Percentiles rank a stretch among this genome's conserved stretches.
Evolutionary conservation across 495 filamentous ascomycete species (phyloP).

Genomic region (Penicillium canariense): DNA sequence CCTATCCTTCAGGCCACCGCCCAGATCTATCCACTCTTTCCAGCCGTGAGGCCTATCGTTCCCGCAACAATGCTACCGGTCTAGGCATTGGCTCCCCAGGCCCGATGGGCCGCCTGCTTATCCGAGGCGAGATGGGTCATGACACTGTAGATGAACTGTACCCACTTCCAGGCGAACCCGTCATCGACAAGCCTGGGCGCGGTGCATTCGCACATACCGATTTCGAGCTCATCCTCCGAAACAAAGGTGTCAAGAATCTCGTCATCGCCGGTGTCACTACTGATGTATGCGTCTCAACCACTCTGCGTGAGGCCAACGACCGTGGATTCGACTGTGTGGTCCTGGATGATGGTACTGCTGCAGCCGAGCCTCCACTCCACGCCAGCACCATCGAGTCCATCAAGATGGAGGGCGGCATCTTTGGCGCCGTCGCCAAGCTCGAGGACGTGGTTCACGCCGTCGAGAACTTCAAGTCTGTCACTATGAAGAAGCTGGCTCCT

Average conservation of each 20-base stretch:
- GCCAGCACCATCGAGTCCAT: constrained; percentile 50
- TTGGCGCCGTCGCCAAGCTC: constrained; percentile 49
- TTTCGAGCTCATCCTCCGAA: constrained; percentile 58
- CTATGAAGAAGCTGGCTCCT: constrained; percentile 47
- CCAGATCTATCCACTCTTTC: constrained; percentile 59
- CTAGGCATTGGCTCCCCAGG: constrained; percentile 60
- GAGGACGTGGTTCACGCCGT: constrained; percentile 51
- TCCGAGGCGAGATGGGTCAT: constrained; percentile 64
- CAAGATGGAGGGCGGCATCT: constrained; percentile 59
- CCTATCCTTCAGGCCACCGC: constrained; percentile 51
- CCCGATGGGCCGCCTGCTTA: constrained; percentile 60
- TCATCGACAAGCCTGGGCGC: constrained; percentile 67
- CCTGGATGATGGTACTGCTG: constrained; percentile 53
- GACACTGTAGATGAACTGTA: constrained; percentile 59
- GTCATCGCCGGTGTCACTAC: constrained; percentile 66
- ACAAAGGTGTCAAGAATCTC: constrained; percentile 64
- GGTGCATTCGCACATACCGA: constrained; percentile 68
- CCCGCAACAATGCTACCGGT: constrained; percentile 51
- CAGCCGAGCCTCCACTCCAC: constrained; percentile 49
- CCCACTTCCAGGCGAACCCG: constrained; percentile 53
- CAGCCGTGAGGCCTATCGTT: constrained; percentile 53
- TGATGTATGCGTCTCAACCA: constrained; percentile 68
- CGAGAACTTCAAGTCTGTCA: constrained; percentile 42
- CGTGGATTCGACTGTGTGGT: constrained; percentile 70
- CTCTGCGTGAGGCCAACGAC: constrained; percentile 69